Evolutionary conservation across 805 yeast species (phyloP).

Genomic region (Starmerella floris): DNA sequence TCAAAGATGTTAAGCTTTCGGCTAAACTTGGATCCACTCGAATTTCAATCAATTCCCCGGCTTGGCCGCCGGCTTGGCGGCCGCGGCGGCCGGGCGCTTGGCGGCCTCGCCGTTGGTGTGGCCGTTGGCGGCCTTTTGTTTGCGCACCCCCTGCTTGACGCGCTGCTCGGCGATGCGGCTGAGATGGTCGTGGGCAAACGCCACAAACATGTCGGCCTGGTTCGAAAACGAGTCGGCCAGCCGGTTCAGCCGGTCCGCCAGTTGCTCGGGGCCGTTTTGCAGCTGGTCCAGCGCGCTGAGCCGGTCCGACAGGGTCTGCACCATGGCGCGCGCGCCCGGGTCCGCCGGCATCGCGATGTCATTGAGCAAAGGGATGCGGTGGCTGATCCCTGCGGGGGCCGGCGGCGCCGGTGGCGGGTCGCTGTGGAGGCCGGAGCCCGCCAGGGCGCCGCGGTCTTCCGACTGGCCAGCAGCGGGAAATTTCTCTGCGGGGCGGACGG

Average conservation of each 20-base stretch:
- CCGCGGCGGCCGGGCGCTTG: neutral
- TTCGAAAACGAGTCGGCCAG: slow-evolving; percentile 3
- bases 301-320: neutral
- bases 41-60: no score
- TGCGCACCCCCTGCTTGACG: slow-evolving; percentile 1
- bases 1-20: no score
- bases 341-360: neutral
- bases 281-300: neutral
- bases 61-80: no score
- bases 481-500: neutral
- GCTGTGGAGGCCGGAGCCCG: no score
- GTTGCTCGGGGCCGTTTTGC: neutral
- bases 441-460: neutral
- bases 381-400: neutral
- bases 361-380: neutral
- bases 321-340: neutral
- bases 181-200: slow-evolving; percentile 8
- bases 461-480: neutral
- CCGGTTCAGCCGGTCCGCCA: slow-evolving; percentile 1
- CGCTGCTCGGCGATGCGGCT: slow-evolving; percentile 11
- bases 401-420: neutral
- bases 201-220: slow-evolving; percentile 15
- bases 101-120: neutral
- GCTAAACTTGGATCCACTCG: no score
- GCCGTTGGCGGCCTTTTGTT: neutral